Evolutionary conservation across 768 basidiomycete species (phyloP).

Genomic region (Russula sp.): DNA sequence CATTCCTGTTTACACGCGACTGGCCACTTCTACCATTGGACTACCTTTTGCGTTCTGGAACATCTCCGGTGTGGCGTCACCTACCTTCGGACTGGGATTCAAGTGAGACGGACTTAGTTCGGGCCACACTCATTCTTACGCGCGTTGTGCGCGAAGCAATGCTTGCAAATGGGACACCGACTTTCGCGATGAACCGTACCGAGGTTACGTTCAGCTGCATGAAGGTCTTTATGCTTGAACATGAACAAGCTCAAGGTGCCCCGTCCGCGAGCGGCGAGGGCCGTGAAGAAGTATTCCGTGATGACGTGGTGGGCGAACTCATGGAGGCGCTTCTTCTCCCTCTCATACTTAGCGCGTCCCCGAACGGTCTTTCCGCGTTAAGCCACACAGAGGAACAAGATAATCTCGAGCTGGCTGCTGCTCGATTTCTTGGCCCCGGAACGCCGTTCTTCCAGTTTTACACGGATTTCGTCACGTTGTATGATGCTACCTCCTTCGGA

Average conservation of each 20-base stretch:
- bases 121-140: constrained; percentile 63
- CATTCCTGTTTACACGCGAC: constrained; percentile 52
- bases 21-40: constrained; percentile 72
- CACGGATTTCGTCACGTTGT: constrained; percentile 86
- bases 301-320: constrained; percentile 53
- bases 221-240: constrained; percentile 96
- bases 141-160: constrained; percentile 49
- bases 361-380: constrained; percentile 30
- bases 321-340: constrained; percentile 61
- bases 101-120: constrained; percentile 73
- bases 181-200: constrained; percentile 49
- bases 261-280: constrained; percentile 34
- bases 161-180: constrained; percentile 40
- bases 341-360: constrained; percentile 43
- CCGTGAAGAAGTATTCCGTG: constrained; percentile 71
- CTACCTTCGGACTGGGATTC: constrained; percentile 73
- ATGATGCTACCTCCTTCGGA: constrained; percentile 86
- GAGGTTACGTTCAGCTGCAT: constrained; percentile 75
- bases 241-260: constrained; percentile 52
- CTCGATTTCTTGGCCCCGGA: constrained; percentile 55
- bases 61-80: constrained; percentile 63
- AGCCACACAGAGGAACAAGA: constrained; percentile 26
- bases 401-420: constrained; percentile 53
- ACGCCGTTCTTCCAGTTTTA: constrained; percentile 94
- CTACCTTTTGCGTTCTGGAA: constrained; percentile 76